These are phyloP conservation scores for Lepidium africanum DNA, from an alignment of 345 rosid genomes.

Conservation along the genomic window DNA sequence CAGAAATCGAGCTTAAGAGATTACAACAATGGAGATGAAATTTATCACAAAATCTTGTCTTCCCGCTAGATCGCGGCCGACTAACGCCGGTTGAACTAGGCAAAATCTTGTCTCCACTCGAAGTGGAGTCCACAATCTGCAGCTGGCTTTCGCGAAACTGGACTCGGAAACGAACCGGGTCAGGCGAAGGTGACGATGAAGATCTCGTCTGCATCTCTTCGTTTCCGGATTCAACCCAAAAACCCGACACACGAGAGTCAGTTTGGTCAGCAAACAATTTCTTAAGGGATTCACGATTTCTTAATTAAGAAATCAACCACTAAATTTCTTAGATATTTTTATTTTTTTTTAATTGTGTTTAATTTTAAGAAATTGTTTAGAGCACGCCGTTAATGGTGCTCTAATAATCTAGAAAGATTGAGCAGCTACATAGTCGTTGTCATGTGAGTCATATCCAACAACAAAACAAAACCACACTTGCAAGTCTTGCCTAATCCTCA, in stretches of 20 bases:
- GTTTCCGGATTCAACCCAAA: conserved; percentile 13
- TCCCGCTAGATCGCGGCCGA: not conserved
- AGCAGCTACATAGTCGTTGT: conserved; percentile 2
- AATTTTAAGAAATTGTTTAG: too few species aligned
- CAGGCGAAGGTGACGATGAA: conserved; percentile 8
- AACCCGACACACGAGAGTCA: not conserved
- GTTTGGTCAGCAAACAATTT: too few species aligned
- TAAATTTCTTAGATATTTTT: too few species aligned
- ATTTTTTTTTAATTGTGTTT: too few species aligned
- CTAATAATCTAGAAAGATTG: not conserved
- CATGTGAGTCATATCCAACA: conserved; percentile 5
- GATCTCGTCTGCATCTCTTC: conserved; percentile 28
- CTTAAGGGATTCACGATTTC: too few species aligned
- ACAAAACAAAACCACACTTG: not conserved
- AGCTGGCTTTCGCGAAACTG: conserved; percentile 11
- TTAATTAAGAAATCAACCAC: too few species aligned
- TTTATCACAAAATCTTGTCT: too few species aligned
- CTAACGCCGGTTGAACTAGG: conserved; percentile 11
- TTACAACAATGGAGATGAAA: too few species aligned
- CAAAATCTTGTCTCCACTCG: not conserved
- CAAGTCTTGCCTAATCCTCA: not conserved
- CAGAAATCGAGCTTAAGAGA: too few species aligned
- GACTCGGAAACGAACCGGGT: not conserved
- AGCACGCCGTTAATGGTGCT: too few species aligned
- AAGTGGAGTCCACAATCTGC: conserved; percentile 22